A percentile compares a stretch with the other conserved stretches of the same genome.
Evolutionary conservation across 768 basidiomycete species (phyloP).

Genomic region (Termitomyces sp.): DNA sequence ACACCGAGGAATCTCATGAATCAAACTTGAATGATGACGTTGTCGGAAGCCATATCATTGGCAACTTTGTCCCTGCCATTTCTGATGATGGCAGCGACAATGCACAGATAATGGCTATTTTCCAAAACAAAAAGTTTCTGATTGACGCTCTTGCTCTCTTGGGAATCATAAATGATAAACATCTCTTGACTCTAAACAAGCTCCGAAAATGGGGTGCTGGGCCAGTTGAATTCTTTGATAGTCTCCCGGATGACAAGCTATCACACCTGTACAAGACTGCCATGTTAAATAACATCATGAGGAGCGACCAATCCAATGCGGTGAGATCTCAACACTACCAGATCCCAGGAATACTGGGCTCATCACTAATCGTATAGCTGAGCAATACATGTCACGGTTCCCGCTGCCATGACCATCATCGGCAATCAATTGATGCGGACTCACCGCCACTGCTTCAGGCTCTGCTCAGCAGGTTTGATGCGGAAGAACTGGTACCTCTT

Average conservation of each 20-base stretch:
- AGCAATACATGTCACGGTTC: not conserved
- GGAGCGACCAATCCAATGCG: not conserved
- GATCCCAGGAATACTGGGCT: not conserved
- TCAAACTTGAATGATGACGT: not conserved
- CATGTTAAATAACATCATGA: not conserved
- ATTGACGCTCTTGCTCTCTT: not conserved
- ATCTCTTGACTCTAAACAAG: no score
- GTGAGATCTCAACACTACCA: not conserved
- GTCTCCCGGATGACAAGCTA: no score
- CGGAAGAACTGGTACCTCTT: slow-evolving; percentile 2
- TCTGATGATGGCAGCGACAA: not conserved
- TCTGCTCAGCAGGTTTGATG: not conserved
- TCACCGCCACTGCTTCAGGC: not conserved
- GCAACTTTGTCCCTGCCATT: not conserved
- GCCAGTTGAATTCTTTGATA: no score
- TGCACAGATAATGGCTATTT: not conserved
- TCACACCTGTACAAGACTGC: no score
- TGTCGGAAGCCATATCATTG: not conserved
- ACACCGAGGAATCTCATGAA: not conserved
- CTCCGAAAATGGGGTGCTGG: no score
- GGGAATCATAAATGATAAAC: no score
- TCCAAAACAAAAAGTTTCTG: not conserved
- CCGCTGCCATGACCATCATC: not conserved
- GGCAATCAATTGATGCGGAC: not conserved
- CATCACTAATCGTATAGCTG: not conserved